phyloP scores from a whole-genome alignment of 2,329 filamentous ascomycete genomes.

The Scedosporium minutisporum region DNA sequence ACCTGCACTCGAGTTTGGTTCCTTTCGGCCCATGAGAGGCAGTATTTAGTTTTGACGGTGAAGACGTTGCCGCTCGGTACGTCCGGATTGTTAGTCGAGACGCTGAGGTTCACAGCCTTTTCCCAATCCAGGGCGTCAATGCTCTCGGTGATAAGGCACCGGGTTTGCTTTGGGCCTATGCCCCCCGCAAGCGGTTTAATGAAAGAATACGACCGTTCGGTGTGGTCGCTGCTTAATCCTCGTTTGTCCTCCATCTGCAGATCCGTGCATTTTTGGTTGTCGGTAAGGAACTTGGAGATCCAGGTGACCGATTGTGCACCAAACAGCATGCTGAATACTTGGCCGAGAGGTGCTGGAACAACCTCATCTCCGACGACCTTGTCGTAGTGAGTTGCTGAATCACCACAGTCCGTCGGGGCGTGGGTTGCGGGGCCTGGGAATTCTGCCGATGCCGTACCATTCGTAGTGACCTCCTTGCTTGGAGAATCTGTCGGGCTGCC shows the following conservation, averaged over 20 bases:
- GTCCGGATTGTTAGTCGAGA: constrained; percentile 83
- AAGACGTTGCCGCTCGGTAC: constrained; percentile 93
- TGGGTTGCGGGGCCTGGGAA: constrained; percentile 82
- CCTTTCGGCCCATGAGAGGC: constrained; percentile 81
- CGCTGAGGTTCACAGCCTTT: constrained; percentile 72
- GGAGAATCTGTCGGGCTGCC: constrained; percentile 3
- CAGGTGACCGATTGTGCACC: constrained; percentile 70
- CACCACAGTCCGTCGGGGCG: constrained; percentile 74
- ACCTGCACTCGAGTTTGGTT: constrained; percentile 79
- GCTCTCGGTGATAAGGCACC: constrained; percentile 79
- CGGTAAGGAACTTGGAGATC: constrained; percentile 77
- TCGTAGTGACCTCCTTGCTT: constrained; percentile 21
- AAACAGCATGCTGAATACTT: constrained; percentile 83
- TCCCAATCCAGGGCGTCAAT: constrained; percentile 82
- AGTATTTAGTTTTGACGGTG: constrained; percentile 85
- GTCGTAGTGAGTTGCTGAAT: constrained; percentile 71
- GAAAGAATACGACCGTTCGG: constrained; percentile 68
- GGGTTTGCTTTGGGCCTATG: constrained; percentile 89
- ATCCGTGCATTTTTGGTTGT: constrained; percentile 85
- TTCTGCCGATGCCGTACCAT: constrained; percentile 44
- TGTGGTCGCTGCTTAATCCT: constrained; percentile 65
- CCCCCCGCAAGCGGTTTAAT: constrained; percentile 80
- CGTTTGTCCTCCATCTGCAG: constrained; percentile 78
- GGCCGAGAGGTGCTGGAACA: constrained; percentile 79
- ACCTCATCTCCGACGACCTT: constrained; percentile 76